These are phyloP conservation scores for Nitzschia putrida DNA, from an alignment of 108 stramenopile species.

Conservation along the genomic window DNA sequence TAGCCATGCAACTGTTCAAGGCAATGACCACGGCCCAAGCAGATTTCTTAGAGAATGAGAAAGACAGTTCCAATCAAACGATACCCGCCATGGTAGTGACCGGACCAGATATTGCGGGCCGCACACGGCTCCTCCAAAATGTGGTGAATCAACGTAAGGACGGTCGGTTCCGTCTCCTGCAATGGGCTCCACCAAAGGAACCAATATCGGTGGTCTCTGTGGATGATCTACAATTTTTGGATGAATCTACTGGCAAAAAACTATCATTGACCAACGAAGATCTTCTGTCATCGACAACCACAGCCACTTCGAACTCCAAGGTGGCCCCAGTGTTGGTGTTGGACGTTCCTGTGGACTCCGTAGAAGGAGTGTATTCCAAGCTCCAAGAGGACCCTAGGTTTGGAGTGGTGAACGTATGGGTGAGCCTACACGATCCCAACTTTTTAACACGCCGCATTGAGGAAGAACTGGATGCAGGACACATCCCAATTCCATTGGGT, in stretches of 20 bases:
- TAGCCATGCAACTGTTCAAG: slow-evolving; percentile 47
- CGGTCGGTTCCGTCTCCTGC: background rate
- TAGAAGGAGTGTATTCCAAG: too few relatives aligned
- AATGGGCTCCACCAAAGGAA: too few relatives aligned
- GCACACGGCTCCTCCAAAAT: slow-evolving; percentile 9
- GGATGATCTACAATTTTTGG: too few relatives aligned
- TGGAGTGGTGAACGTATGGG: slow-evolving; percentile 59
- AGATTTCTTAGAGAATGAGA: slow-evolving; percentile 19
- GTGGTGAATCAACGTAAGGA: slow-evolving; percentile 12
- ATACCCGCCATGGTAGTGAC: slow-evolving; percentile 72
- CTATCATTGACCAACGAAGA: too few relatives aligned
- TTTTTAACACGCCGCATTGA: slow-evolving; percentile 66
- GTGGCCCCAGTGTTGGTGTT: too few relatives aligned
- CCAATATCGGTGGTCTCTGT: too few relatives aligned
- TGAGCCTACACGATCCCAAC: slow-evolving; percentile 63
- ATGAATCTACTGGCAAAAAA: too few relatives aligned
- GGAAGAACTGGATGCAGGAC: slow-evolving; percentile 51
- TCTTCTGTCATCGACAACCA: too few relatives aligned
- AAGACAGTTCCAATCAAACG: slow-evolving; percentile 13
- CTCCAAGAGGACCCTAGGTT: too few relatives aligned
- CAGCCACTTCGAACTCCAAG: too few relatives aligned
- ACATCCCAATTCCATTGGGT: slow-evolving; percentile 49
- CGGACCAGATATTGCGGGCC: slow-evolving; percentile 78
- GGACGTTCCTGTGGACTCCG: too few relatives aligned
- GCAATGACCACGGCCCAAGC: slow-evolving; percentile 17